Evolutionary conservation across 2,329 filamentous ascomycete species (phyloP).

Genomic region (Dryadomyces quercivorus): DNA sequence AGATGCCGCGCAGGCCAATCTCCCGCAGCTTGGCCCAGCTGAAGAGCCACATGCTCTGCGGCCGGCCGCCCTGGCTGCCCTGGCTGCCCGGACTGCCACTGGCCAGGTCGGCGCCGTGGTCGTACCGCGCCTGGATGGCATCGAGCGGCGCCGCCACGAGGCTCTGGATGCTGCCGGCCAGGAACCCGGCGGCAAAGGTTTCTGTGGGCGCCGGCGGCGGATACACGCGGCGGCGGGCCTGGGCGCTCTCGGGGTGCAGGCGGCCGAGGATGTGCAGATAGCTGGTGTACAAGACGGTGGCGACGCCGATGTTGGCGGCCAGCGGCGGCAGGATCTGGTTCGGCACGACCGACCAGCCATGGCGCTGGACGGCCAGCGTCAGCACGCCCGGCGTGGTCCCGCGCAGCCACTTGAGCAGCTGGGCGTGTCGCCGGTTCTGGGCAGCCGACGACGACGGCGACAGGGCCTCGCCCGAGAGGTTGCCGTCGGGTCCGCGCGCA

Average conservation of each 20-base stretch:
- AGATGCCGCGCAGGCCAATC: slow-evolving; percentile 60
- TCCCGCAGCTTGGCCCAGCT: slow-evolving; percentile 54
- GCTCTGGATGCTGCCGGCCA: slow-evolving; percentile 59
- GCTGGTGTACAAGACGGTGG: slow-evolving; percentile 62
- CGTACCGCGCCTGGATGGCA: slow-evolving; percentile 62
- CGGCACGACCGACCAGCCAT: slow-evolving; percentile 63
- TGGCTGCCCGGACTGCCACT: slow-evolving; percentile 19
- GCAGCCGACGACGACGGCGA: slow-evolving; percentile 19
- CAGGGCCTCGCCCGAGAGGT: slow-evolving; percentile 8
- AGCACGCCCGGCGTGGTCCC: slow-evolving; percentile 60
- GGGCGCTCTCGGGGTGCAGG: slow-evolving; percentile 52
- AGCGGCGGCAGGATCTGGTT: slow-evolving; percentile 68
- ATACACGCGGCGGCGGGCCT: slow-evolving; percentile 49
- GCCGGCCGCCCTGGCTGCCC: slow-evolving; percentile 13
- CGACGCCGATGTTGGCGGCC: slow-evolving; percentile 61
- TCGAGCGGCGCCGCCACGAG: slow-evolving; percentile 63
- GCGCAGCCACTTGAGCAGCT: slow-evolving; percentile 38
- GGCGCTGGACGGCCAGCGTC: slow-evolving; percentile 51
- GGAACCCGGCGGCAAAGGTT: slow-evolving; percentile 57
- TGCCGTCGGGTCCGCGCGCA: slow-evolving; percentile 30
- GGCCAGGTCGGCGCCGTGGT: slow-evolving; percentile 34
- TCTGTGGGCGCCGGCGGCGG: slow-evolving; percentile 52
- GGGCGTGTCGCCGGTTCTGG: slow-evolving; percentile 7
- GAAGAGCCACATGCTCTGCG: slow-evolving; percentile 63
- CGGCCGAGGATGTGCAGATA: slow-evolving; percentile 58